Conservation (phyloP, 495 filamentous ascomycete species). For the Geopyxis carbonaria region DNA sequence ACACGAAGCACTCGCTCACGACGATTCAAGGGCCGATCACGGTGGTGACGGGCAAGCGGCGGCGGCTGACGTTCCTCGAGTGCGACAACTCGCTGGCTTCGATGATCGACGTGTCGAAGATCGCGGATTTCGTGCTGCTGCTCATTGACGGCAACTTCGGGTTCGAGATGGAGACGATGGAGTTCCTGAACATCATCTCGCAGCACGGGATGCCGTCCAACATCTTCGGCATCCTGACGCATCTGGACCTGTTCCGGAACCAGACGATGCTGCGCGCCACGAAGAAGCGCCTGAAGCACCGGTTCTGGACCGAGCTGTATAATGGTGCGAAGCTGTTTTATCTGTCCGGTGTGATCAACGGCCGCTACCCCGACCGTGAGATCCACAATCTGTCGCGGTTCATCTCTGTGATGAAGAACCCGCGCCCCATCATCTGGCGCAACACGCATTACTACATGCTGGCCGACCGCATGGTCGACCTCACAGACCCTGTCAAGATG, state of each 20-base stretch:
- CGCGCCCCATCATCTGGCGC: constrained; percentile 85
- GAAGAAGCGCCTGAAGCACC: constrained; percentile 89
- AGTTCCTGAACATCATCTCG: constrained; percentile 81
- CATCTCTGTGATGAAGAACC: constrained; percentile 96
- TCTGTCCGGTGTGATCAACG: constrained; percentile 85
- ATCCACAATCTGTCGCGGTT: constrained; percentile 90
- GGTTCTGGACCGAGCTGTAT: constrained; percentile 92
- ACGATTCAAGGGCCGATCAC: constrained; percentile 83
- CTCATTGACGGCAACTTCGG: constrained; percentile 98
- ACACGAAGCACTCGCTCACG: constrained; percentile 85
- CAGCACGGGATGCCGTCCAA: constrained; percentile 94
- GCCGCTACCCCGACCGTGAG: constrained; percentile 89
- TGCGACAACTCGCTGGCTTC: constrained; percentile 85
- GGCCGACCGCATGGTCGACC: constrained; percentile 82
- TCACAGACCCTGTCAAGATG: constrained; percentile 79
- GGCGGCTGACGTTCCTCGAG: constrained; percentile 88
- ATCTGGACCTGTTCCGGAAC: constrained; percentile 87
- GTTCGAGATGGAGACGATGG: constrained; percentile 99
- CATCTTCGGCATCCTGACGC: constrained; percentile 90
- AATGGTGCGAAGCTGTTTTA: constrained; percentile 95
- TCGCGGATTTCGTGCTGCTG: constrained; percentile 86
- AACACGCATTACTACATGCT: constrained; percentile 88
- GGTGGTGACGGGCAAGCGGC: constrained; percentile 81
- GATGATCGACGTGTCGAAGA: constrained; percentile 90
- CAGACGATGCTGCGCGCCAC: constrained; percentile 73